Evolutionary conservation across 768 basidiomycete species (phyloP), one percentile per base, ranked within the genome.

Genomic region (Rhizopogon roseolus): DNA sequence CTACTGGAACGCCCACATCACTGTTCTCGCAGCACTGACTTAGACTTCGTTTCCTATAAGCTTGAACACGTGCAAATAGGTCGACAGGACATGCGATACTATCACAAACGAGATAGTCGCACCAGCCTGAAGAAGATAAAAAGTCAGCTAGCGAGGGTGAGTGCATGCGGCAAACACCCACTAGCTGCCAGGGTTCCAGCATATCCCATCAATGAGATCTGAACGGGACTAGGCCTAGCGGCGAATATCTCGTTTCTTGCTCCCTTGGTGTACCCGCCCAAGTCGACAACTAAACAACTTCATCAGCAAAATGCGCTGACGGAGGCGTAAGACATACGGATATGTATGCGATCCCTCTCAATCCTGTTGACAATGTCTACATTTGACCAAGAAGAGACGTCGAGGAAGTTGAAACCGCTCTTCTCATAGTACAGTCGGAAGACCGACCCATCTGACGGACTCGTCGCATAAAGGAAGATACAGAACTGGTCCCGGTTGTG

Each of bases 161-260:
- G 4, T 6, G 36, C 55, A 52, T 45, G 48, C 5, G 9, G 50
- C 13, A 14, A 29, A 49, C 32, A 55, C 66, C 39, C 48, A 60
- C 74, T 69, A 2, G 73, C 72, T 49, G 64, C 71, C 9, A 79
- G 57, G 4, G 79, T 79, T 14, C 79, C 78, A 5, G 79, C 78
- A 49, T 75, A 80, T 16, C 79, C 79, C 72, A 80, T 78, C 17
- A 76, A 60, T 37, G 76, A 75, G 49, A 80, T 66, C 60, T 81
- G 79, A 9, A 81, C 62, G 3, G 79, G 79, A 46, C 71, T 71
- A 14, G 76, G 74, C 25, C 79, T 69, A 1, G 73, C 75, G 13
- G 79, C 79, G 43, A 80, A 81, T 16, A 80, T 70, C 49, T 80
- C 79, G 53, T 81, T 80, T 52, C 72, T 63, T 2, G 79, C 74